Conservation (phyloP, 129 eudicot species). For the Dittrichia graveolens region DNA sequence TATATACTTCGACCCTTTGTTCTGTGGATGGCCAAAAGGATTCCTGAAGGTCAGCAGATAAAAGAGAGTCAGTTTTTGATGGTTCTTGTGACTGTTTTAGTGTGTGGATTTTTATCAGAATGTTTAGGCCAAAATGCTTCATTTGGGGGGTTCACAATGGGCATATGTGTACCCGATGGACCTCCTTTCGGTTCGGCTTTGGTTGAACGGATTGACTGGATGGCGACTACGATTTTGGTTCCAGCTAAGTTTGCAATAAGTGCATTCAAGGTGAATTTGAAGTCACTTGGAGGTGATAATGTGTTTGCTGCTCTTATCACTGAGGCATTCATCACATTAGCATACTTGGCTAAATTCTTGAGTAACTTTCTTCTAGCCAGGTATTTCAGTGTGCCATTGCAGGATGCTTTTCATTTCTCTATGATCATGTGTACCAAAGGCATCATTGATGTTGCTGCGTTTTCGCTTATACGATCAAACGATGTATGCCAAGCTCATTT, state of each 20-base stretch:
- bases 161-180: constrained; percentile 62
- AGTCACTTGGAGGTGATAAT: constrained; percentile 28
- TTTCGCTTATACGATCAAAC: constrained; percentile 26
- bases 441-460: constrained; percentile 49
- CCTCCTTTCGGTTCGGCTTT: constrained; percentile 58
- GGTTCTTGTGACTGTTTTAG: constrained; percentile 38
- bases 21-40: constrained; percentile 36
- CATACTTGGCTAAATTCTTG: constrained; percentile 51
- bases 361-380: constrained; percentile 43
- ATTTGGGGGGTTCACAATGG: constrained; percentile 50
- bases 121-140: constrained; percentile 43
- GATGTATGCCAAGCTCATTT: constrained; percentile 33
- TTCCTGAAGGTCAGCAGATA: constrained; percentile 50
- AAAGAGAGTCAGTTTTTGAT: constrained; percentile 43
- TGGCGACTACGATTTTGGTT: constrained; percentile 50
- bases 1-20: constrained; percentile 42
- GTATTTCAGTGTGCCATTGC: constrained; percentile 39
- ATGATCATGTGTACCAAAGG: constrained; percentile 73
- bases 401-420: constrained; percentile 51
- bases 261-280: constrained; percentile 36
- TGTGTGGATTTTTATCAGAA: constrained; percentile 49
- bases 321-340: constrained; percentile 39
- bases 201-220: constrained; percentile 48
- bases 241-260: constrained; percentile 53
- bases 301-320: constrained; percentile 26